These are phyloP conservation scores for Ceratocystis smalleyi DNA, from an alignment of 2,329 filamentous ascomycete genomes.

Conservation along the genomic window DNA sequence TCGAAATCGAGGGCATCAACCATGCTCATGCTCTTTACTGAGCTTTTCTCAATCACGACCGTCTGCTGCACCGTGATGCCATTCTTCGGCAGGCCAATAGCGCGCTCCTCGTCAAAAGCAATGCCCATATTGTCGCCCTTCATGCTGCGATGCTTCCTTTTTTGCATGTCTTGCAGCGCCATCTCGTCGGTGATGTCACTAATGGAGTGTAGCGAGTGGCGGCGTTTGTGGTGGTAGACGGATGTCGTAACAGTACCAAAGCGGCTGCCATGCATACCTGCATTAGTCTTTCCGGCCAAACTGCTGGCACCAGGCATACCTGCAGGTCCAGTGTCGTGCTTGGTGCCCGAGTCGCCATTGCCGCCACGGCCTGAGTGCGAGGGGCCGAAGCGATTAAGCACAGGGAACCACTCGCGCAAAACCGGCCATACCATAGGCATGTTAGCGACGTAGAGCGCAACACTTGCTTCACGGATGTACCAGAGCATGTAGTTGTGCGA, in stretches of 20 bases:
- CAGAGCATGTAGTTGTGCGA: constrained; percentile 29
- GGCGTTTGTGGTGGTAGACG: constrained; percentile 13
- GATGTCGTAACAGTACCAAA: constrained; percentile 14
- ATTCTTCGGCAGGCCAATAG: neutral
- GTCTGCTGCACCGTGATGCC: constrained; percentile 14
- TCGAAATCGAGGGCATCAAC: neutral
- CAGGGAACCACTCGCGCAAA: constrained; percentile 24
- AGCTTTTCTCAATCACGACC: constrained; percentile 10
- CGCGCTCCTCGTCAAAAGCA: constrained; percentile 7
- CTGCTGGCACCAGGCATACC: constrained; percentile 1
- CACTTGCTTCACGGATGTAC: constrained; percentile 33
- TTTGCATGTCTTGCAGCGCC: constrained; percentile 9
- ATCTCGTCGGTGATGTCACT: constrained; percentile 12
- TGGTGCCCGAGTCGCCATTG: constrained; percentile 6
- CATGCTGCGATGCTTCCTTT: constrained; percentile 2
- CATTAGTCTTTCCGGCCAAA: constrained; percentile 1
- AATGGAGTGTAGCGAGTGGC: constrained; percentile 4
- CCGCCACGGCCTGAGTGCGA: constrained; percentile 12
- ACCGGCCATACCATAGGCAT: constrained; percentile 31
- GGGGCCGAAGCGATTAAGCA: constrained; percentile 15
- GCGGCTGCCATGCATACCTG: constrained; percentile 13
- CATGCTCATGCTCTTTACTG: neutral
- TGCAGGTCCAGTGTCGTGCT: neutral
- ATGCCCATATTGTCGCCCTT: neutral
- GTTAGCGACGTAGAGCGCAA: constrained; percentile 31